phyloP scores from a whole-genome alignment of 2,329 filamentous ascomycete species.

The Cladophialophora immunda region DNA sequence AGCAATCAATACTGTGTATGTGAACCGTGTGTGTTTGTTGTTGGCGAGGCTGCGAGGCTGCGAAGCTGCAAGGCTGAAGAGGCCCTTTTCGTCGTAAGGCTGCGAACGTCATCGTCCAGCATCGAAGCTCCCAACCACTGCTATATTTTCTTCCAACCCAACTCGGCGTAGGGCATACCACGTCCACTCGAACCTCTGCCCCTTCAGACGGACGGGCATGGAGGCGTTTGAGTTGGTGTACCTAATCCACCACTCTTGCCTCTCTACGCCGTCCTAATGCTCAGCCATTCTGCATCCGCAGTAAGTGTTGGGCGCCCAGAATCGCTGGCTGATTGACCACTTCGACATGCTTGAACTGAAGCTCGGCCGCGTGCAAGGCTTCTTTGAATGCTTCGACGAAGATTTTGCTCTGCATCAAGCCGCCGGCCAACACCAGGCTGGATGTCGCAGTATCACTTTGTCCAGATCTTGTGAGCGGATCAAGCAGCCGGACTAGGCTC shows the following conservation, averaged over 20 bases:
- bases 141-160: too few relatives aligned
- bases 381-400: constrained; percentile 4
- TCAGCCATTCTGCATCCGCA: neutral
- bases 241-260: neutral
- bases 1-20: constrained; percentile 6
- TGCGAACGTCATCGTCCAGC: neutral
- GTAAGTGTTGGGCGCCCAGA: constrained; percentile 5
- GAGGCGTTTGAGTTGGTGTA: neutral
- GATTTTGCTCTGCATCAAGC: constrained; percentile 18
- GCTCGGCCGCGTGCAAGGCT: neutral
- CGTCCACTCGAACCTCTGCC: too few relatives aligned
- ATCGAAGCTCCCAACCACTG: neutral
- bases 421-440: constrained; percentile 16
- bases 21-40: neutral
- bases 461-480: neutral
- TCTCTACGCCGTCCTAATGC: neutral
- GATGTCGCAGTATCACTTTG: constrained; percentile 9
- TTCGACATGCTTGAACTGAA: constrained; percentile 8
- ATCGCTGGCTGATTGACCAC: constrained; percentile 18
- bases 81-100: neutral
- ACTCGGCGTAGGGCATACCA: too few relatives aligned
- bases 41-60: neutral
- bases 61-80: neutral
- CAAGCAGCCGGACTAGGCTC: constrained; percentile 1
- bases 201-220: too few relatives aligned